phyloP scores from a whole-genome alignment of 108 stramenopile genomes.

The Skeletonema grethae region DNA sequence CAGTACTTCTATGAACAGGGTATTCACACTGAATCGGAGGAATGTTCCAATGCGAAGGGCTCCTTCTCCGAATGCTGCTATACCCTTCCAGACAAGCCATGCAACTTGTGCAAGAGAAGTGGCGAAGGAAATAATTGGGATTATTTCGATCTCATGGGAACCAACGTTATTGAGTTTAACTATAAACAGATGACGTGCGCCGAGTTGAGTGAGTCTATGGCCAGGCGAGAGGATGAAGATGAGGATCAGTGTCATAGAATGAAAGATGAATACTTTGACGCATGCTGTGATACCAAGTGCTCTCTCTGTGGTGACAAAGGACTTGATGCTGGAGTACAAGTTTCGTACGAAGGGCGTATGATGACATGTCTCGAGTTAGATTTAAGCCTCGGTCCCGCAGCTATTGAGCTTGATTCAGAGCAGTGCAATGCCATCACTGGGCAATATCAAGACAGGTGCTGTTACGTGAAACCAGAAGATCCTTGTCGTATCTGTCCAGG shows the following conservation, averaged over 20 bases:
- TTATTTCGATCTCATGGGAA: constrained; percentile 45
- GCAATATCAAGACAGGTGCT: constrained; percentile 33
- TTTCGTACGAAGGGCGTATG: constrained; percentile 41
- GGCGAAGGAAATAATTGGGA: neutral
- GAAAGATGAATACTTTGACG: constrained; percentile 31
- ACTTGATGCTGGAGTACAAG: constrained; percentile 47
- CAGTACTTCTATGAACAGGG: constrained; percentile 34
- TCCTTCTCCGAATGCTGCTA: constrained; percentile 36
- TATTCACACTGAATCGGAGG: constrained; percentile 30
- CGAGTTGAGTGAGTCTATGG: constrained; percentile 31
- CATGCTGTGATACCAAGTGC: constrained; percentile 47
- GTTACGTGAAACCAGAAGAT: constrained; percentile 39
- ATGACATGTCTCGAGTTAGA: constrained; percentile 52
- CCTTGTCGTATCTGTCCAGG: constrained; percentile 45
- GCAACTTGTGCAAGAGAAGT: constrained; percentile 39
- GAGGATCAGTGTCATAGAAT: constrained; percentile 29
- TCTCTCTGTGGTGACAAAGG: constrained; percentile 42
- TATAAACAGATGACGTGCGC: constrained; percentile 35
- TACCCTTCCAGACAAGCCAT: constrained; percentile 25
- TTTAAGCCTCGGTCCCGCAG: constrained; percentile 26
- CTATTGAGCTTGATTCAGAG: constrained; percentile 35
- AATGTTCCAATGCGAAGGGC: constrained; percentile 23
- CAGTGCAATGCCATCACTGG: constrained; percentile 31
- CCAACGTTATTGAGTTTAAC: constrained; percentile 31
- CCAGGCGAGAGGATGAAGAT: constrained; percentile 32